Percentiles rank a stretch among this genome's conserved stretches.
Conservation (phyloP, 1,139 yeast genomes). For the Debaryomyces psychrophilus region DNA sequence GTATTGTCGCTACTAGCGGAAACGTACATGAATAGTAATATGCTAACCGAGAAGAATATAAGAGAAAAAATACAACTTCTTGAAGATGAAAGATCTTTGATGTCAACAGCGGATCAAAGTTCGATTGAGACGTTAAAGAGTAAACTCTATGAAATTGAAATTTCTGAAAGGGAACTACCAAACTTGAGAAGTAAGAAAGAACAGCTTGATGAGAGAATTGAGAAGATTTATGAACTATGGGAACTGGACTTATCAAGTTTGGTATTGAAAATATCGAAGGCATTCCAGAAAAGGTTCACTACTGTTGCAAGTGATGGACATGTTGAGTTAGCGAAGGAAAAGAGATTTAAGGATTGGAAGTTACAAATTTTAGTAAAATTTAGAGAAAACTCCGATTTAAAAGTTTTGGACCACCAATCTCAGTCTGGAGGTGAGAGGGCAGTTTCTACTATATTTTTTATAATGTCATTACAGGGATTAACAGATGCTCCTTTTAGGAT, state of each 20-base stretch:
- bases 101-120: slow-evolving; percentile 43
- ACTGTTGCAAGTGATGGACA: slow-evolving; percentile 86
- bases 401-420: slow-evolving; percentile 76
- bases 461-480: slow-evolving; percentile 90
- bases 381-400: slow-evolving; percentile 71
- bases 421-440: slow-evolving; percentile 99
- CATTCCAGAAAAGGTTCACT: slow-evolving; percentile 67
- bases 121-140: slow-evolving; percentile 37
- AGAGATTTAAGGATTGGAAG: slow-evolving; percentile 74
- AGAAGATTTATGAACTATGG: slow-evolving; percentile 49
- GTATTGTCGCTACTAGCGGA: slow-evolving; percentile 48
- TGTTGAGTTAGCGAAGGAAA: slow-evolving; percentile 60
- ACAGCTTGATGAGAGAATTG: slow-evolving; percentile 39
- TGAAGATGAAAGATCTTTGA: slow-evolving; percentile 43
- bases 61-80: slow-evolving; percentile 35
- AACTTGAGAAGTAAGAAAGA: slow-evolving; percentile 27
- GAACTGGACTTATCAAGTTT: slow-evolving; percentile 58
- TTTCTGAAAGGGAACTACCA: slow-evolving; percentile 39
- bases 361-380: slow-evolving; percentile 84
- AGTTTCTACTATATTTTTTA: slow-evolving; percentile 86
- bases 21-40: slow-evolving; percentile 42
- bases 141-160: slow-evolving; percentile 35
- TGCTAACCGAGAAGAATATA: slow-evolving; percentile 43
- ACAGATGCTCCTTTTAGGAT: slow-evolving; percentile 91
- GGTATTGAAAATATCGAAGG: slow-evolving; percentile 56